Evolutionary conservation across 768 basidiomycete genomes (phyloP).

Genomic region (Crucibulum laeve): DNA sequence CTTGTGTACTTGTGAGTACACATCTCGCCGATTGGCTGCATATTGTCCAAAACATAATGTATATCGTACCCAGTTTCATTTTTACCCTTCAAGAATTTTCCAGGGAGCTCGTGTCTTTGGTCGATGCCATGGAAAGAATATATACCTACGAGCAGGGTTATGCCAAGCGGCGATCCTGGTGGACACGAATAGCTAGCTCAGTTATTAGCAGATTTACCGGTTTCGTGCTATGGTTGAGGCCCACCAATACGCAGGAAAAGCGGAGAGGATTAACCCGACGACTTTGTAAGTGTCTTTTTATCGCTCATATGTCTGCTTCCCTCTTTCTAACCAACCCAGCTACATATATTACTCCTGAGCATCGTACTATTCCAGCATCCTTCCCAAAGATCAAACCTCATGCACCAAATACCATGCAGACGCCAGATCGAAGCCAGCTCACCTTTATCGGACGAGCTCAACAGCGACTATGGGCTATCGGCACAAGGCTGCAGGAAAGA

Average conservation of each 20-base stretch:
- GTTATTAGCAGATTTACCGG: not conserved
- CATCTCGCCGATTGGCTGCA: not conserved
- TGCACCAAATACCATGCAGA: conserved; percentile 83
- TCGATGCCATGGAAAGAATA: conserved; percentile 81
- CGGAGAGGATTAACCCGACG: conserved; percentile 18
- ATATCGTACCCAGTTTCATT: conserved; percentile 62
- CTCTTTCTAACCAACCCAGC: conserved; percentile 29
- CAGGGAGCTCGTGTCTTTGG: conserved; percentile 72
- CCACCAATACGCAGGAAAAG: not conserved
- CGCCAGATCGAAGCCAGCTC: conserved; percentile 61
- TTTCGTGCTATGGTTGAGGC: no score
- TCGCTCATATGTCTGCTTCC: not conserved
- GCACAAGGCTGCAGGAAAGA: conserved; percentile 58
- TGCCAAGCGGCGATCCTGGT: conserved; percentile 18
- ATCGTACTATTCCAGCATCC: conserved; percentile 47
- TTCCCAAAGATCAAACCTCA: conserved; percentile 84
- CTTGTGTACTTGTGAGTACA: conserved; percentile 83
- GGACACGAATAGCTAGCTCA: conserved; percentile 5
- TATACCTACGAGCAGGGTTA: conserved; percentile 58
- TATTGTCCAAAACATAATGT: conserved; percentile 3
- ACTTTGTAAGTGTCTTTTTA: conserved; percentile 35
- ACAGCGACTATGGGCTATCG: conserved; percentile 70
- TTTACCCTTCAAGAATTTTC: conserved; percentile 96
- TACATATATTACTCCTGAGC: conserved; percentile 46
- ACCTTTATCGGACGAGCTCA: conserved; percentile 57